Conservation (phyloP, 768 basidiomycete species). For the Dictyophora rubrovolvata region DNA sequence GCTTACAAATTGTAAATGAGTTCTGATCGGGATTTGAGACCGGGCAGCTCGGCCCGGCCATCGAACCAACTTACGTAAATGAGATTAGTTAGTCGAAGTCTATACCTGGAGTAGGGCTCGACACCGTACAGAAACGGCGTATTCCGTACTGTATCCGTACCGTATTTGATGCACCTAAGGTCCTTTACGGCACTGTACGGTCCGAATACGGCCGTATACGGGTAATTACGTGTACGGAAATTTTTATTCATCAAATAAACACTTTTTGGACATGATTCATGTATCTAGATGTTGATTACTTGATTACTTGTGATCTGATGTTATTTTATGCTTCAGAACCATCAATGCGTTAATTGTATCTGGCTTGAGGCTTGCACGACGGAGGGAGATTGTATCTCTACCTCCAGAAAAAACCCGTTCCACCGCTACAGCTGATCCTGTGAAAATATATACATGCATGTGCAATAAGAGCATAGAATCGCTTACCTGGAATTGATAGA, state of each 20-base stretch:
- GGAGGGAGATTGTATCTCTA: conserved; percentile 3
- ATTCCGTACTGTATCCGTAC: neutral
- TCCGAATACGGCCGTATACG: neutral
- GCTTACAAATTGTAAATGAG: no score
- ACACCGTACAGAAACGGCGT: conserved; percentile 4
- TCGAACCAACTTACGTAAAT: neutral
- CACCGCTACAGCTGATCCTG: conserved; percentile 2
- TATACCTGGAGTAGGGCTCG: no score
- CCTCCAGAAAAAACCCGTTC: conserved; percentile 8
- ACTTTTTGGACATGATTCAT: neutral
- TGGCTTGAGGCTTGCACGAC: conserved; percentile 1
- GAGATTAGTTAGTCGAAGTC: no score
- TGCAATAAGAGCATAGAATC: neutral
- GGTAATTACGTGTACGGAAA: neutral
- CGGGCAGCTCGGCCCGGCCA: neutral
- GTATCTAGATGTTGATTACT: neutral
- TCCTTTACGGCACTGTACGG: neutral
- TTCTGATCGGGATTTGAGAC: no score
- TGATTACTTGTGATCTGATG: neutral
- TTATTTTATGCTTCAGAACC: neutral
- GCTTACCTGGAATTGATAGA: conserved; percentile 16
- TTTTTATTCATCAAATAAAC: neutral
- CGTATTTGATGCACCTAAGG: neutral
- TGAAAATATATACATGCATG: neutral
- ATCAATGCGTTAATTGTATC: conserved; percentile 4